Percentiles rank a stretch among this genome's conserved stretches.
Conservation (phyloP, 805 yeast genomes). For the Kluyveromyces aestuarii region DNA sequence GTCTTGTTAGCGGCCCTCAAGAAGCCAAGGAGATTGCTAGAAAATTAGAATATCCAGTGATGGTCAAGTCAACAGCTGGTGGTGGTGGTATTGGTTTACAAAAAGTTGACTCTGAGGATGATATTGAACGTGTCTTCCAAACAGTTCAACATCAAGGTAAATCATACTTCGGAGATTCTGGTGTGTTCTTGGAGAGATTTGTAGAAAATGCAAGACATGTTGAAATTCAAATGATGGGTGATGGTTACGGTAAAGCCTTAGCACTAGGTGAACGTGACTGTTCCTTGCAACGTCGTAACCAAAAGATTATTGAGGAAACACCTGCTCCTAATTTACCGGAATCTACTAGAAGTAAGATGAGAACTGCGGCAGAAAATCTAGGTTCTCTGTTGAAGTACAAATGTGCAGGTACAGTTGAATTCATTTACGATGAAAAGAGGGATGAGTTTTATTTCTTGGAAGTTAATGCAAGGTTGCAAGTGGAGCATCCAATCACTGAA, state of each 20-base stretch:
- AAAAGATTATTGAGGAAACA: conserved; percentile 92
- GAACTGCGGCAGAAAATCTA: conserved; percentile 75
- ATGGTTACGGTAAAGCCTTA: conserved; percentile 86
- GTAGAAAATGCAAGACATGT: conserved; percentile 95
- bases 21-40: conserved; percentile 75
- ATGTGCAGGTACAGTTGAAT: conserved; percentile 97
- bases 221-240: conserved; percentile 94
- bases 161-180: conserved; percentile 89
- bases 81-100: conserved; percentile 99
- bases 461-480: conserved; percentile 94
- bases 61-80: conserved; percentile 97
- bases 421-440: conserved; percentile 75
- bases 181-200: conserved; percentile 90
- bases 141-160: conserved; percentile 92
- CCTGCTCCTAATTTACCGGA: conserved; percentile 94
- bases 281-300: conserved; percentile 94
- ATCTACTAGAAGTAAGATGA: conserved; percentile 61
- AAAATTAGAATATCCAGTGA: conserved; percentile 73
- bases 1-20: conserved; percentile 56
- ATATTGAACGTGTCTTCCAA: conserved; percentile 75
- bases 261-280: conserved; percentile 97
- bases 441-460: conserved; percentile 92
- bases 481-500: conserved; percentile 96
- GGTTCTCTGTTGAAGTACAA: conserved; percentile 81
- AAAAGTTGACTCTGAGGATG: conserved; percentile 75